phyloP scores from a whole-genome alignment of 495 filamentous ascomycete genomes.

The Trichoderma erinaceum region DNA sequence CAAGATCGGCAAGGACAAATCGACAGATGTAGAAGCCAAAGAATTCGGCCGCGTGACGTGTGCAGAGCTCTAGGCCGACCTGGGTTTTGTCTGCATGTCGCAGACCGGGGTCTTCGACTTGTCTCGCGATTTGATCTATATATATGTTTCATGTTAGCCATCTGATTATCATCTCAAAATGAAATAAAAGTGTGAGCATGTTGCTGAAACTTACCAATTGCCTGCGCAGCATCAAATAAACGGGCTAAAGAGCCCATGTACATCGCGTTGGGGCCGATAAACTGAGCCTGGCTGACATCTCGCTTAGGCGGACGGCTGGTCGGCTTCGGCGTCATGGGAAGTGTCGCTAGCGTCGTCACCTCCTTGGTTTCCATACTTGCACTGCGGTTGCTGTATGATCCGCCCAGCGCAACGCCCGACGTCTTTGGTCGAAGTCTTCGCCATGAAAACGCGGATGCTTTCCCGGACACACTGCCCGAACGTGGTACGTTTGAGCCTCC shows the following conservation, averaged over 20 bases:
- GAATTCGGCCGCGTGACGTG: constrained; percentile 92
- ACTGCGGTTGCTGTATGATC: constrained; percentile 40
- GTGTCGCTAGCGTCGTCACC: constrained; percentile 55
- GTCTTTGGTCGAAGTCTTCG: constrained; percentile 84
- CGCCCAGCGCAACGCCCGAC: constrained; percentile 51
- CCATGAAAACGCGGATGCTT: constrained; percentile 71
- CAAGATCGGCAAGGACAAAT: constrained; percentile 80
- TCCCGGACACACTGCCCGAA: constrained; percentile 54
- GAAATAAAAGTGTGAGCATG: constrained; percentile 6
- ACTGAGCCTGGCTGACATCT: constrained; percentile 60
- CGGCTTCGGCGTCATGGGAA: constrained; percentile 74
- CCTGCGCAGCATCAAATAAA: constrained; percentile 89
- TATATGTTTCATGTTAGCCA: constrained; percentile 28
- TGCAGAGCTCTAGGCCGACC: constrained; percentile 87
- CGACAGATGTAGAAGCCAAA: constrained; percentile 96
- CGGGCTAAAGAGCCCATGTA: constrained; percentile 90
- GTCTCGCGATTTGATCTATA: constrained; percentile 89
- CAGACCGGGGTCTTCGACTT: constrained; percentile 88
- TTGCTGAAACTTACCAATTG: constrained; percentile 63
- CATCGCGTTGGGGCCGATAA: constrained; percentile 74
- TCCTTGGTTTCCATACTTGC: constrained; percentile 51
- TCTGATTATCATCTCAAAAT: constrained; percentile 4
- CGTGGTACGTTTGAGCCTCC: constrained; percentile 39
- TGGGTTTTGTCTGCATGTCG: constrained; percentile 75
- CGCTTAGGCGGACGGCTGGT: constrained; percentile 57